Conservation (phyloP, 352 stramenopile species). For the Phytophthora hibernalis region DNA sequence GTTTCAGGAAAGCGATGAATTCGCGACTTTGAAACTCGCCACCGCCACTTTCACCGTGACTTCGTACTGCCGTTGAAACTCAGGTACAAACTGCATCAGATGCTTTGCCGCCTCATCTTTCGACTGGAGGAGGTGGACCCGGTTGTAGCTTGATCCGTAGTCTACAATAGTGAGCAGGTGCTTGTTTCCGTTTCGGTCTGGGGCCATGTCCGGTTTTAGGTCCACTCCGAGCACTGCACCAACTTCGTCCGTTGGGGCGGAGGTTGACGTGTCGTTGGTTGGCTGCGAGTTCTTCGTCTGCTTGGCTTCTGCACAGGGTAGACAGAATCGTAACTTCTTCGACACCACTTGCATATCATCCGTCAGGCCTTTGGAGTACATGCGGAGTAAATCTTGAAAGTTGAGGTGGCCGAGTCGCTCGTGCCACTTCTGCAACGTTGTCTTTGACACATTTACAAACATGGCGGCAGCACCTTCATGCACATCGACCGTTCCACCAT, state of each 20-base stretch:
- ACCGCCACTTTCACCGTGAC: background rate
- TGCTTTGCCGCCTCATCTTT: background rate
- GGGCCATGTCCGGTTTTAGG: background rate
- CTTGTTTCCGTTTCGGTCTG: background rate
- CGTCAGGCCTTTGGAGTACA: background rate
- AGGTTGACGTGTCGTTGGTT: background rate
- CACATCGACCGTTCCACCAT: too few relatives aligned
- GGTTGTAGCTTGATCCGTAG: background rate
- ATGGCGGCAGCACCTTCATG: too few relatives aligned
- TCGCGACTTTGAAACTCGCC: background rate
- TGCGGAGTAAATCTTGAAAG: background rate
- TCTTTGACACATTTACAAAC: too few relatives aligned
- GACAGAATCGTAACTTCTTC: background rate
- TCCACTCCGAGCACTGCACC: background rate
- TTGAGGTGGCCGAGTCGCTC: background rate
- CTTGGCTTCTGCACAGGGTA: too few relatives aligned
- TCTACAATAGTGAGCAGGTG: slow-evolving; percentile 1
- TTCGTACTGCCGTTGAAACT: background rate
- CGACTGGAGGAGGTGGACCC: background rate
- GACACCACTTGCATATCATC: background rate
- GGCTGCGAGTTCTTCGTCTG: too few relatives aligned
- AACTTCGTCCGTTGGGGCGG: background rate
- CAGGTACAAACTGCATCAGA: background rate
- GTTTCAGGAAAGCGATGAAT: background rate
- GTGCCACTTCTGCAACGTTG: too few relatives aligned